Base-by-base conservation (phyloP, 2,329 filamentous ascomycete species). In the Seiridium cupressi region DNA sequence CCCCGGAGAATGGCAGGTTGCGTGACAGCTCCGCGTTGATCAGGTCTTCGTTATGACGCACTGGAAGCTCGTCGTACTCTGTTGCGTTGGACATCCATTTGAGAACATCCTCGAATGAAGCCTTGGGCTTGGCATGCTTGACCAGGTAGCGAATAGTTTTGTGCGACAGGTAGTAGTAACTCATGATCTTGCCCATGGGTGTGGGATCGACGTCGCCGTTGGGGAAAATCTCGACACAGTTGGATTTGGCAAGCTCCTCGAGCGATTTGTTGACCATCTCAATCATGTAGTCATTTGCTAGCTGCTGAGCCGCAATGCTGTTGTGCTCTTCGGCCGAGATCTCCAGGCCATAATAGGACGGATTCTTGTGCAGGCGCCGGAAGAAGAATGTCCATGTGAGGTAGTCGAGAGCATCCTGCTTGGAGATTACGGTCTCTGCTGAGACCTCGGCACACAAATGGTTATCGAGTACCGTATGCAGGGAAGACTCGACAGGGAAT, bases 311-410 rank as follows among this genome's bases (percentile, higher is more conserved):
- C 5, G 86, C 84, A 36, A 93, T 87, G 7, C 89, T 93, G 72
- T 93, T 96, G 76, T 97, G 93, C 68, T 97, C 93, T 68, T 97
- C 93, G 0, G 91, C 89, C 0, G 91, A 92, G 49, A 99, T 95
- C 72, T 97, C 91, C 0, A 99, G 87, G 0, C 96, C 96, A 68
- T 99, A 99, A 77, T 97, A 99, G 0, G 93, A 96, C 1, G 95
- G 95, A 68, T 99, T 99, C 81, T 99, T 99, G 80, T 99, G 95
- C 44, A 99, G 79, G 9, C 95, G 85, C 3, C 96, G 87, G 84
- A 99, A 99, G 84, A 99, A 99, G 80, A 99, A 99, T 1, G 96
- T 99, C 95, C 96, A 99, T 0, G 95, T 99, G 57, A 99, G 79
- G 72, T 99, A 99, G 75, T 99, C 96, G 3, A 99, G 84, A 1